Base-by-base conservation (phyloP, 2,329 filamentous ascomycete species). In the Trichoderma asperellum region DNA sequence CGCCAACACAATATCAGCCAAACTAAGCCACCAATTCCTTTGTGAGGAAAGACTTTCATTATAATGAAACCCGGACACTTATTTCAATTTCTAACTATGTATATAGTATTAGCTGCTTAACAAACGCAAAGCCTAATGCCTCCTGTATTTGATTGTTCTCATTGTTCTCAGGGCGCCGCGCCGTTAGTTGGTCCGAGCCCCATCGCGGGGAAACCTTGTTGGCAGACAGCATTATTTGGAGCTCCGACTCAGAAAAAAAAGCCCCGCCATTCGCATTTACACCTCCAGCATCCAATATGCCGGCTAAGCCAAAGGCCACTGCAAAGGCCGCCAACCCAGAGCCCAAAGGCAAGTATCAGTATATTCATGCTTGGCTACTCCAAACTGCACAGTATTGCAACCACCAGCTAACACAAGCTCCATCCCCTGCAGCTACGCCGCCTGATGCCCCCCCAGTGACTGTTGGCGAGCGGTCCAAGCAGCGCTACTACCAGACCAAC, bases 401-500 rank as follows among this genome's bases (percentile, higher is more conserved):
- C 7, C 24, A 4, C 40, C 27, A 32, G 29, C 62, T 59, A 58
- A 59, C 55, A 10, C 53, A 6, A 8, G 29, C 35, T 24, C 27
- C 1, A 6, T n/a, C 43, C n/a, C 37, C 47, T 27, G 18, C 60
- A 60, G 62, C 68, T 72, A 71, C 72, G 73, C 74, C 78, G 55
- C 72, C 78, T 63, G 77, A 81, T 68, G 74, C 77, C 37, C 71
- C 77, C 5, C 80, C 82, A 11, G 77, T 80, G 71, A 88, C 86
- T 18, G 75, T 87, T 73, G 79, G 80, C 77, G 83, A 87, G 71
- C 83, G 82, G 63, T 82, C 82, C 72, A 77, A 79, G 69, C 79
- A 83, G 70, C 82, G 81, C 69, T 85, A 83, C 80, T 81, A 83
- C 78, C 79, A 81, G 69, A 84, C 84, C 65, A 85, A 86, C 72